phyloP scores from a whole-genome alignment of 1,284 basidiomycete genomes.

The Laetiporus sulphureus region DNA sequence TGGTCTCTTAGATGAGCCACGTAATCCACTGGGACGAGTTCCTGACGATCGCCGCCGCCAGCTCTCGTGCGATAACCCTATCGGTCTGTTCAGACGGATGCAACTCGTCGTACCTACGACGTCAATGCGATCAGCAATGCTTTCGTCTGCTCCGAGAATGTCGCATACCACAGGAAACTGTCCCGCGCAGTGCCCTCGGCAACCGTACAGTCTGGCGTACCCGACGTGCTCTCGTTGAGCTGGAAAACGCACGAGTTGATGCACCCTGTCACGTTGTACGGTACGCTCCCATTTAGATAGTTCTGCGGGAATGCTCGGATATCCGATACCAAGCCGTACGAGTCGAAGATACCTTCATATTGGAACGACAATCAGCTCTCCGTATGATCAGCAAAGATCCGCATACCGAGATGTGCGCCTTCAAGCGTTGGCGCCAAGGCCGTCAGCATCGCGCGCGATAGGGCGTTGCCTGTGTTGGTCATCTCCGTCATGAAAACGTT shows the following conservation, averaged over 20 bases:
- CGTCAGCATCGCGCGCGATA: conserved; percentile 25
- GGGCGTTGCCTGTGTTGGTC: conserved; percentile 25
- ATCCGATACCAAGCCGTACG: conserved; percentile 45
- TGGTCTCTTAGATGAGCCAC: conserved; percentile 38
- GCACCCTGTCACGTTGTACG: conserved; percentile 46
- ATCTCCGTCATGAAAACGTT: conserved; percentile 28
- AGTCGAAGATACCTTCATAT: conserved; percentile 44
- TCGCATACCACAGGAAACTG: conserved; percentile 47
- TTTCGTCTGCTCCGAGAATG: background rate
- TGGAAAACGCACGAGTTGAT: conserved; percentile 40
- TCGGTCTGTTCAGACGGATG: conserved; percentile 52
- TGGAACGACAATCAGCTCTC: background rate
- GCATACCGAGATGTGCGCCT: conserved; percentile 28
- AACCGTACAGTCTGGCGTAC: conserved; percentile 31
- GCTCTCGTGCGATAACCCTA: conserved; percentile 44
- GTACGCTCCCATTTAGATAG: conserved; percentile 54
- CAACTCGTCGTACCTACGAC: conserved; percentile 46
- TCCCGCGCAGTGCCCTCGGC: conserved; percentile 38
- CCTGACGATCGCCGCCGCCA: conserved; percentile 37
- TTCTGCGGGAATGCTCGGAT: conserved; percentile 40
- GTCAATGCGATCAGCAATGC: background rate
- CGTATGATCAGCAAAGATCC: background rate
- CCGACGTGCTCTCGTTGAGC: conserved; percentile 25
- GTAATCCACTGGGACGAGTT: conserved; percentile 37
- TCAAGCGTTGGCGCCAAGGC: conserved; percentile 23